Conservation (phyloP, 1,284 basidiomycete species). For the Ceratobasidium sp. region DNA sequence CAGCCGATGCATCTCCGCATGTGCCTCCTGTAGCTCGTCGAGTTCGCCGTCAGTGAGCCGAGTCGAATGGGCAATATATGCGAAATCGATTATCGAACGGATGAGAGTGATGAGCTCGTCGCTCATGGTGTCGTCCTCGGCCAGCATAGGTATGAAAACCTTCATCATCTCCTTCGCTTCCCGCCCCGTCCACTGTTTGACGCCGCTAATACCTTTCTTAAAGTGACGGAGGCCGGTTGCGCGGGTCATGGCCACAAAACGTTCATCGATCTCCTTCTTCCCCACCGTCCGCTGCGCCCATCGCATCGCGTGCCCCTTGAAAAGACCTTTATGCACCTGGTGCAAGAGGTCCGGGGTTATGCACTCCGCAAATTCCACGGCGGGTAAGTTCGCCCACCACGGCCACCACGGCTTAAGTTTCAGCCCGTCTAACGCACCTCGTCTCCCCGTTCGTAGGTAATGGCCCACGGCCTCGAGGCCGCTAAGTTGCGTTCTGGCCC, state of each 20-base stretch:
- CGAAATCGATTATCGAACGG: background rate
- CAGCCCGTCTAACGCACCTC: too few relatives aligned
- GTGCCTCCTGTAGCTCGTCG: background rate
- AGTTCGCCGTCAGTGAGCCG: background rate
- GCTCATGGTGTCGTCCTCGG: background rate
- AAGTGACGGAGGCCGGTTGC: background rate
- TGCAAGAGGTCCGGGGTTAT: too few relatives aligned
- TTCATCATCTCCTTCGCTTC: slow-evolving; percentile 25
- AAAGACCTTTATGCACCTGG: slow-evolving; percentile 55
- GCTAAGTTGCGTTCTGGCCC: too few relatives aligned
- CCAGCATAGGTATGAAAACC: background rate
- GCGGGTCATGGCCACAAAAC: too few relatives aligned
- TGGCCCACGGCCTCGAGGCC: too few relatives aligned
- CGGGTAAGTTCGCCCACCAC: too few relatives aligned
- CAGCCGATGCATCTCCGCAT: background rate
- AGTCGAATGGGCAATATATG: background rate
- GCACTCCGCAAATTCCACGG: too few relatives aligned
- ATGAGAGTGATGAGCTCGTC: background rate
- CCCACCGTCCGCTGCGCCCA: slow-evolving; percentile 9
- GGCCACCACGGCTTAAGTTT: too few relatives aligned
- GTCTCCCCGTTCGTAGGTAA: too few relatives aligned
- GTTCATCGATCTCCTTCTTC: too few relatives aligned
- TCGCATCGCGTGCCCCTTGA: slow-evolving; percentile 52
- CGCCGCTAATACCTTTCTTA: background rate
- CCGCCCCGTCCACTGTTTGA: slow-evolving; percentile 12